phyloP scores from a whole-genome alignment of 2,329 filamentous ascomycete genomes.

The Ascosphaera apis region DNA sequence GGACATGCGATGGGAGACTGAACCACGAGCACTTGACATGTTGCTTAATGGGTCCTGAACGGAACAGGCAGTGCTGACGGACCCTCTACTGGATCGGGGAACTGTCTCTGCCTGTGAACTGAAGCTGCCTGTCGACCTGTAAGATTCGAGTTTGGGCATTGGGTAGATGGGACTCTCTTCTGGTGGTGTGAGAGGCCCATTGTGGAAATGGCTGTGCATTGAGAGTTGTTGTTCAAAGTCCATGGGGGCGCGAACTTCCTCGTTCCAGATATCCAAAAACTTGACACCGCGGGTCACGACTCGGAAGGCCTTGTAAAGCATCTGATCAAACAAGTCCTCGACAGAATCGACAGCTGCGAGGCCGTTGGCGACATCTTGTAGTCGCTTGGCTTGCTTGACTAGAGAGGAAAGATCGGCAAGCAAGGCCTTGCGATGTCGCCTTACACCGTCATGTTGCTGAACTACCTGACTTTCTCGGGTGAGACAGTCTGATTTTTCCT shows the following conservation, averaged over 20 bases:
- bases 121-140: not conserved
- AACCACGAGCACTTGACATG: slow-evolving; percentile 15
- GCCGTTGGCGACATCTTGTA: slow-evolving; percentile 49
- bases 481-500: slow-evolving; percentile 77
- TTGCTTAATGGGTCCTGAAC: not conserved
- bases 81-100: not conserved
- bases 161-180: slow-evolving; percentile 15
- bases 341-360: slow-evolving; percentile 17
- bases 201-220: slow-evolving; percentile 6
- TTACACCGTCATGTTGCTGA: slow-evolving; percentile 49
- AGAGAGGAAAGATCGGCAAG: slow-evolving; percentile 73
- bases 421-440: slow-evolving; percentile 63
- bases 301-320: slow-evolving; percentile 82
- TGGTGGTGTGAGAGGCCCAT: slow-evolving; percentile 15
- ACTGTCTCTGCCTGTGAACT: not conserved
- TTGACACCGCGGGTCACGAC: slow-evolving; percentile 78
- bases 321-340: slow-evolving; percentile 54
- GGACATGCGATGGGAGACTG: slow-evolving; percentile 50
- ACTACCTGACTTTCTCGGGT: slow-evolving; percentile 60
- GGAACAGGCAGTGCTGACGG: not conserved
- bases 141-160: not conserved
- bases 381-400: slow-evolving; percentile 66
- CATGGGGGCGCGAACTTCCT: slow-evolving; percentile 22
- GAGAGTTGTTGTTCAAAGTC: slow-evolving; percentile 13
- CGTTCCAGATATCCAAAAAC: slow-evolving; percentile 70